phyloP scores from a whole-genome alignment of 2,329 filamentous ascomycete genomes.

The Aureobasidium sp. region DNA sequence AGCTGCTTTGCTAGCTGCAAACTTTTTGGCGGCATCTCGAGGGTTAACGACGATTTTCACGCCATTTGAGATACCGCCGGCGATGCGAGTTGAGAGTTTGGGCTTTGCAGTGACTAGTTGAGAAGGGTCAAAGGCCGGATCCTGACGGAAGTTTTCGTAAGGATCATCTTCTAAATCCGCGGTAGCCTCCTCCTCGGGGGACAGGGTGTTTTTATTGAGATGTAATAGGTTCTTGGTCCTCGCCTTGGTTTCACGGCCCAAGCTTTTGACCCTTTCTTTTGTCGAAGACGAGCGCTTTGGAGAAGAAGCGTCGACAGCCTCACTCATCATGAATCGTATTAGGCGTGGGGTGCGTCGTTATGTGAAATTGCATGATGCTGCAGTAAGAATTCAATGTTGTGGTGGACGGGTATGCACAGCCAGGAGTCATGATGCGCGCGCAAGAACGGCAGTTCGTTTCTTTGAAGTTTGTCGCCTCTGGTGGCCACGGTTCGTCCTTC shows the following conservation, averaged over 20 bases:
- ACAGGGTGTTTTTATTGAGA: constrained; percentile 1
- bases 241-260: constrained; percentile 13
- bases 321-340: background rate
- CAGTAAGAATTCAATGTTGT: background rate
- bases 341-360: background rate
- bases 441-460: background rate
- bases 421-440: background rate
- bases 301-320: background rate
- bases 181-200: constrained; percentile 1
- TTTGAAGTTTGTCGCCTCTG: background rate
- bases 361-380: background rate
- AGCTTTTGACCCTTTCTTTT: constrained; percentile 9
- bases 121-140: constrained; percentile 29
- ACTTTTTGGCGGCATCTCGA: constrained; percentile 22
- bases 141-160: constrained; percentile 11
- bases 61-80: constrained; percentile 16
- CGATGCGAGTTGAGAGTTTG: constrained; percentile 14
- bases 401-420: background rate
- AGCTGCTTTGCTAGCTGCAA: constrained; percentile 25
- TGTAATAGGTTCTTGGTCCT: constrained; percentile 14
- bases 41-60: constrained; percentile 24
- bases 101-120: constrained; percentile 18
- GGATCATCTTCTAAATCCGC: constrained; percentile 10
- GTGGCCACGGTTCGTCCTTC: background rate
- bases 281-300: background rate